Base-by-base conservation (phyloP, 2,329 filamentous ascomycete species). In the Hymenoscyphus fraxineus region DNA sequence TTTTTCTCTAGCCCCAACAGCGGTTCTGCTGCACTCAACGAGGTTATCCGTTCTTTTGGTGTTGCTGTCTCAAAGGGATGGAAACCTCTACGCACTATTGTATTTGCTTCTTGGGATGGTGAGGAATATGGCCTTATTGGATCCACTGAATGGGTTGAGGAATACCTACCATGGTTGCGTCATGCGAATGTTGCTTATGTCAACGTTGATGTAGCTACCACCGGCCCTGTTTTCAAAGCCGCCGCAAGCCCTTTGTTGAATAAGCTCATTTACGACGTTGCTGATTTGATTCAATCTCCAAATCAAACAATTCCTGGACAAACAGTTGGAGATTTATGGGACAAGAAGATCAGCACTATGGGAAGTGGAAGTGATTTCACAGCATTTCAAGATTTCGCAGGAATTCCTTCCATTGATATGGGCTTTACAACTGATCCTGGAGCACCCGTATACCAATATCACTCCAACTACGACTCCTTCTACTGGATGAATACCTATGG, bases 81-180 rank as follows among this genome's bases (percentile, higher is more conserved):
- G 91, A 92, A 89, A 76, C 91, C 95, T 0, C 82, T 93, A 22
- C 89, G 94, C 27, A 98, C 94, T 0, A 92, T 98, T 64, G 91
- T 97, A 51, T 94, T 97, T 73, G 93, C 90, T 27, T 82, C 79
- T 0, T 90, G 87, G 87, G 88, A 90, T 68, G 87, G 83, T 0
- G 88, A 91, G 75, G 92, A 96, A 76, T 94, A 94, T 71, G 91
- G 90, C 0, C 79, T 95, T 0, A 76, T 96, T 7, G 92, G 92
- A 0, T 92, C 88, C 3, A 93, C 91, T 0, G 92, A 96, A 73
- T 96, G 91, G 90, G 90, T 96, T 0, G 91, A 96, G 73, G 91
- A 96, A 65, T 88, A 91, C 65, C 76, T 92, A 0, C 86, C 89
- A 0, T 95, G 91, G 91, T 83, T 96, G 1, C 84, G 82, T 0